Evolutionary conservation across 306 rosid species (phyloP), one percentile per base, ranked within the genome.

Genomic region (Citrullus mucosospermus): DNA sequence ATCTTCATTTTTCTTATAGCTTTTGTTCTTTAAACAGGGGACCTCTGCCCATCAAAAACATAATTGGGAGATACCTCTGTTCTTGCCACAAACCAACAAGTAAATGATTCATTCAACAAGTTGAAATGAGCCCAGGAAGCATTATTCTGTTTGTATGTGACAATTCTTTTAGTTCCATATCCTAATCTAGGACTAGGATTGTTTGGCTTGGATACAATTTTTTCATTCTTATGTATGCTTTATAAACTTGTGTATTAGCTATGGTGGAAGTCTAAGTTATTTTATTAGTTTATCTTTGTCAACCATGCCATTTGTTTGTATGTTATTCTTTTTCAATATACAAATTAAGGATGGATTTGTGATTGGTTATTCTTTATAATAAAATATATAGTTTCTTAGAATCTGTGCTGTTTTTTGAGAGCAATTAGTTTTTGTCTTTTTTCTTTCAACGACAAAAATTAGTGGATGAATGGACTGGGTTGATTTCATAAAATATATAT

Each of bases 41-140:
- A 50, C 78, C 91, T 77, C 89, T 88, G 62, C 86, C 89, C 9
- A 36, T 78, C 1, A 65, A 82, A 9, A 85, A 79, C 79, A 82
- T 84, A 38, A 14, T 84, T 22, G 91, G 89, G 81, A 83, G 91
- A 80, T 85, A 53, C 77, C 86, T 85, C 13, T 84, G 80, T n/a
- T 65, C 87, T 34, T 85, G 74, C 61, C 76, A 82, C 80, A 83
- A 87, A 82, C 89, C 89, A 34, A 36, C 85, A 9, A 43, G 28
- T 57, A 46, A 50, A 55, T 83, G 82, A 81, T 55, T 17, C 54
- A 68, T 68, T 41, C 4, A 41, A 68, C 75, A 36, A 17, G 2
- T 9, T 38, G 15, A 38, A 30, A 25, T 30, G 68, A 25, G 76
- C 8, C 44, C 9, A 44, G 53, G 11, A n/a, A 48, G 34, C 22